Evolutionary conservation across 371 early-diverging fungal species (phyloP), one percentile per base, ranked within the genome.

Genomic region (Mortierella sp.): DNA sequence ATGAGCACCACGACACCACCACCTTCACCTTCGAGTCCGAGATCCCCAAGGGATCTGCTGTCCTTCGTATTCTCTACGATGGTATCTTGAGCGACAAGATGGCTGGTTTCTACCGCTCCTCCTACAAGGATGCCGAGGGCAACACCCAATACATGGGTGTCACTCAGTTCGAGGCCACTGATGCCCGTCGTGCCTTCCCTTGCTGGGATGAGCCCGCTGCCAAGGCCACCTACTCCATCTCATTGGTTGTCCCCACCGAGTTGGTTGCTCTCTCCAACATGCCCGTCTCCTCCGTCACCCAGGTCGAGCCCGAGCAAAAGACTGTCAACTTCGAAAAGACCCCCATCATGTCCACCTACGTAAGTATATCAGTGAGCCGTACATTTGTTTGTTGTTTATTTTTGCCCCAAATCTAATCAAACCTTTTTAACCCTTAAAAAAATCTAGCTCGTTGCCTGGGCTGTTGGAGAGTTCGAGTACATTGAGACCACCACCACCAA

Each of bases 101-200:
- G 94, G 86, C 86, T 67, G 97, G 97, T 18, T 95, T 97, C 79
- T 97, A 97, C 86, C 88, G 96, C 60, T 88, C 89, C 66, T 83
- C 87, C 28, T 96, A 93, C 84, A 89, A 87, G 59, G 91, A 93
- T 77, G 68, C 69, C 4, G 75, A 88, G 59, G 94, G 93, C 37
- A 77, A 90, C 61, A 90, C 87, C 66, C 89, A 88, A 83, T 87
- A 86, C 76, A 87, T 96, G 87, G 94, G 91, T 24, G 92, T 90
- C 32, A 97, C 97, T 18, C 97, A 98, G 83, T 97, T 97, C 87
- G 97, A 97, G 85, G 90, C 98, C n/a, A 95, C 97, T 16, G 93
- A 93, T 84, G 95, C 95, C n/a, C 70, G 98, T 66, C 87, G 92
- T 45, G 94, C 93, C 14, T 94, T 98, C 84, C 98, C 99, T 10